Evolutionary conservation across 345 rosid genomes (phyloP).

Genomic region (Ceriops decandra): DNA sequence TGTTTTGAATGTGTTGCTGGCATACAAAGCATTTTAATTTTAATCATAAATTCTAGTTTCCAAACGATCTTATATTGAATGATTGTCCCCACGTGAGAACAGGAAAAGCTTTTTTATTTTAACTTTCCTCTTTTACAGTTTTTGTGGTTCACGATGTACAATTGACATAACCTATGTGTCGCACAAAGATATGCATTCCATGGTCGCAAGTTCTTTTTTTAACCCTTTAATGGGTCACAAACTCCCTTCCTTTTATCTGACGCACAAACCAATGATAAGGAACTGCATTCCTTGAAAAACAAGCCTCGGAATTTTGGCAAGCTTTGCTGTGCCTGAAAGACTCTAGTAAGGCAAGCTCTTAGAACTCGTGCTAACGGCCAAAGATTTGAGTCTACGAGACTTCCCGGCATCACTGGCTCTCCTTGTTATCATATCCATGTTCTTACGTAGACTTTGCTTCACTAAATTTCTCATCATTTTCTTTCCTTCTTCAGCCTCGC

Average conservation of each 20-base stretch:
- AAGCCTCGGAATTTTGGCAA: background rate
- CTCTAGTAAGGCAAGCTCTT: slow-evolving; percentile 80
- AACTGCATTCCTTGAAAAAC: slow-evolving; percentile 29
- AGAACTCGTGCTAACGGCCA: slow-evolving; percentile 77
- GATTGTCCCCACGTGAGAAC: too few species aligned
- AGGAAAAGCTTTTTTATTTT: too few species aligned
- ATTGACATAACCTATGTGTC: slow-evolving; percentile 1
- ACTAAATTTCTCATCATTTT: slow-evolving; percentile 76
- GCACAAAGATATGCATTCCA: slow-evolving; percentile 14
- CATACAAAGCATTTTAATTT: too few species aligned
- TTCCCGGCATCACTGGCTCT: slow-evolving; percentile 53
- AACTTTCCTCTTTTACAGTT: background rate
- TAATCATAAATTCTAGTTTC: too few species aligned
- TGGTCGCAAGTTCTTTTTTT: too few species aligned
- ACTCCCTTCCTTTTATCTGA: too few species aligned
- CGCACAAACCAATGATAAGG: background rate
- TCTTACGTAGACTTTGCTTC: slow-evolving; percentile 76
- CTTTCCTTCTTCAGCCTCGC: slow-evolving; percentile 56
- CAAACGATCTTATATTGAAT: too few species aligned
- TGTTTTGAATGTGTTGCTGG: too few species aligned
- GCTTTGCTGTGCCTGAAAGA: slow-evolving; percentile 29
- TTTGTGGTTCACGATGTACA: slow-evolving; percentile 20
- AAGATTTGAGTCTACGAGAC: slow-evolving; percentile 50
- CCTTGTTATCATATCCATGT: slow-evolving; percentile 77
- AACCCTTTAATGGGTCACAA: background rate